Base-by-base conservation (phyloP, 208 protist species). In the Leishmania aethiopica region DNA sequence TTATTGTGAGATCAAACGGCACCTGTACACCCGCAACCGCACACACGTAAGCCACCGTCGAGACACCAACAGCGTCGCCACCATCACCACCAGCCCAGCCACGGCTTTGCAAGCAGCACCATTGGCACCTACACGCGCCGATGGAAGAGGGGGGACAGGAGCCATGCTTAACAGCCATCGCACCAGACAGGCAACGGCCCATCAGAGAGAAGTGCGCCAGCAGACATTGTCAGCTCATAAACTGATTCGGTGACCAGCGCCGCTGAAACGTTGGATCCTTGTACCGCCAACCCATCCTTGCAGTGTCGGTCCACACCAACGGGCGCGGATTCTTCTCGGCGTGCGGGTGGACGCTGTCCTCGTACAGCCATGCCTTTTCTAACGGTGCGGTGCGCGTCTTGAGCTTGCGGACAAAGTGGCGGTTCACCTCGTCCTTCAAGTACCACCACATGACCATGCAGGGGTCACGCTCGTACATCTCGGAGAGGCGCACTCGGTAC, bases 371-470 rank as follows among this genome's bases (percentile, higher is more conserved):
- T 75, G 94, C 95, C 90, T 98, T 98, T 85, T 98, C 95, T 71
- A 98, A 80, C 42, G 95, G 95, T 37, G 95, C 95, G 7, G 90
- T 89, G 79, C 95, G 92, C 49, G 84, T 97, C 87, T 98, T 98
- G 22, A 98, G 89, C 86, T 98, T 98, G 13, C 95, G 93, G 45
- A 96, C 93, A 90, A 98, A 98, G 84, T 98, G 91, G 17, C 88
- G 84, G 70, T 97, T 98, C 40, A 98, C 94, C 79, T 98, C 94
- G 81, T 97, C 93, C 83, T 96, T 96, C 13, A 98, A 76, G 79
- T 92, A 98, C 91, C 93, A 96, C 91, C 92, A 98, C 93, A 98
- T 96, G 51, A 98, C 87, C 95, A 98, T 98, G 88, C 95, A 98
- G 6, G 95, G 95, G 81, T 98, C 95, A 4, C 95, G 94, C 84